phyloP scores from a whole-genome alignment of 2,329 filamentous ascomycete species.

The Arthrinium phaeospermum region DNA sequence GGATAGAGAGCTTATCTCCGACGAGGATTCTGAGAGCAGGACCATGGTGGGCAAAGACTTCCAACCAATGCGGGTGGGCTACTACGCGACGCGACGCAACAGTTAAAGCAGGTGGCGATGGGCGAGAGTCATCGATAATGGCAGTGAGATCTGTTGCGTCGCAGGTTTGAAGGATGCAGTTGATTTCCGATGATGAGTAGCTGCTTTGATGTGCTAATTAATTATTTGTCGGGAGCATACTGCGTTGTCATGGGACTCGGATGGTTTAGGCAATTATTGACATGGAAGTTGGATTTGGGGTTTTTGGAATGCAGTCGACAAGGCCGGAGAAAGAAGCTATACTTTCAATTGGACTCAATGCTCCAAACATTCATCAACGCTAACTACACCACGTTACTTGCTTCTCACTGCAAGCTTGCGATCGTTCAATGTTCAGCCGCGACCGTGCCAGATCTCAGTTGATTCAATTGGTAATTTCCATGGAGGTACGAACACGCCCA shows the following conservation, averaged over 20 bases:
- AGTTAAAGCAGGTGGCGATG: background rate
- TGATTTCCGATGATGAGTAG: background rate
- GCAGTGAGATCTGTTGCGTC: background rate
- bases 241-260: background rate
- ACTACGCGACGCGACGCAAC: background rate
- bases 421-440: background rate
- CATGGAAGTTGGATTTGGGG: background rate
- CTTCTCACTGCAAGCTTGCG: background rate
- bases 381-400: background rate
- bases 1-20: slow-evolving; percentile 39
- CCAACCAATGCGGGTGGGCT: background rate
- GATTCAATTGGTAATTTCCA: background rate
- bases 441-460: background rate
- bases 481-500: slow-evolving; percentile 17
- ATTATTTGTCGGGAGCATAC: background rate
- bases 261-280: slow-evolving; percentile 3
- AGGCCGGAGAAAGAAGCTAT: background rate
- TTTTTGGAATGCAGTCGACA: slow-evolving; percentile 8
- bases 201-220: background rate
- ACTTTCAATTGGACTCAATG: background rate
- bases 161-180: background rate
- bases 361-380: background rate
- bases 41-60: slow-evolving; percentile 23
- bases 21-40: slow-evolving; percentile 38
- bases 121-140: background rate